Conservation (phyloP, 192 early-diverging fungal genomes). For the Coemansia sp. region DNA sequence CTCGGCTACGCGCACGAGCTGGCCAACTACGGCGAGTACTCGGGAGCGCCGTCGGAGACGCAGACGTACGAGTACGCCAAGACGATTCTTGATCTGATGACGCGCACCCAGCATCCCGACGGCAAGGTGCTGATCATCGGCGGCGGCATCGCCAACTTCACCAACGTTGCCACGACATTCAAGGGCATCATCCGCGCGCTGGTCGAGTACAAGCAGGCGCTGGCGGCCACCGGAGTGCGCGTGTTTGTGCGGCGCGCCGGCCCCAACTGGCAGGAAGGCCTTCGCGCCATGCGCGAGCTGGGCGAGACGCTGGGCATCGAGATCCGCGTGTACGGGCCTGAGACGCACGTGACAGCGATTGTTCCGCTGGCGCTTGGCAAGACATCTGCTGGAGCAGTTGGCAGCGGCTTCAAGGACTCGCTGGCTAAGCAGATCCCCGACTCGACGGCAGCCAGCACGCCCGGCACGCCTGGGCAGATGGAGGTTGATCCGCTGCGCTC, state of each 20-base stretch:
- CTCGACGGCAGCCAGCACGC: conserved; percentile 51
- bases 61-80: conserved; percentile 99
- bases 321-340: conserved; percentile 94
- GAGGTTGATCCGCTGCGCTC: conserved; percentile 41
- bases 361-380: conserved; percentile 86
- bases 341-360: conserved; percentile 98
- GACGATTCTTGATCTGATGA: conserved; percentile 98
- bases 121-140: conserved; percentile 99
- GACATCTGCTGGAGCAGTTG: conserved; percentile 55
- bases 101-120: conserved; percentile 77
- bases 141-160: conserved; percentile 99
- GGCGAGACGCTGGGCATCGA: conserved; percentile 92
- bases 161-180: conserved; percentile 98
- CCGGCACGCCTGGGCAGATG: conserved; percentile 47
- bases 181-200: conserved; percentile 98
- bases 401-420: conserved; percentile 63
- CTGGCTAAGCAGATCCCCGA: conserved; percentile 57
- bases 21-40: conserved; percentile 99
- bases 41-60: conserved; percentile 97
- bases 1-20: conserved; percentile 91
- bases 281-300: conserved; percentile 89
- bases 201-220: conserved; percentile 84
- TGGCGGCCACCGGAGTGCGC: conserved; percentile 86
- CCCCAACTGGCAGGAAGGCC: conserved; percentile 99
- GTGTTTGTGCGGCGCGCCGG: conserved; percentile 98